Evolutionary conservation across 106 monocot species (phyloP).

Genomic region (Platanthera guangdongensis): DNA sequence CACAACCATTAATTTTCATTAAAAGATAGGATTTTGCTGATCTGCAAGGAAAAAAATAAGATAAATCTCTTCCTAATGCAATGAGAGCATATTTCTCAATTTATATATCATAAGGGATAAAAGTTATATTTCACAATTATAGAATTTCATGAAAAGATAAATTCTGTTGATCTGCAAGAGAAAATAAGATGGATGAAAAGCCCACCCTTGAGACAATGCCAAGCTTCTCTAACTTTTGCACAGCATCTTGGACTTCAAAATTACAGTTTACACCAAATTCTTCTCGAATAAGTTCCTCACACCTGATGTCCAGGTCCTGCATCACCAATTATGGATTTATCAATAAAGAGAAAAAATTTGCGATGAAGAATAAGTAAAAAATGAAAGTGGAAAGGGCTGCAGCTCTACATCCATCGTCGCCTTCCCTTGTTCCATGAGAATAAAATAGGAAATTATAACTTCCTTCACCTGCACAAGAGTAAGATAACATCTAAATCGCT

Average conservation of each 20-base stretch:
- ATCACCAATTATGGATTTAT: slow-evolving; percentile 6
- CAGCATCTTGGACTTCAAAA: slow-evolving; percentile 90
- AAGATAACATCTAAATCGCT: neutral
- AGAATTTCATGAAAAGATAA: too few species aligned
- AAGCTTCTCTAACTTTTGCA: slow-evolving; percentile 88
- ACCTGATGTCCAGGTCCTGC: slow-evolving; percentile 75
- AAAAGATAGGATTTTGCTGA: too few species aligned
- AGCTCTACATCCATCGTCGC: slow-evolving; percentile 59
- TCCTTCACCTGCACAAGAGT: slow-evolving; percentile 67
- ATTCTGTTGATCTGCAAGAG: neutral
- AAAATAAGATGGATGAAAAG: neutral
- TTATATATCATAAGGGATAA: too few species aligned
- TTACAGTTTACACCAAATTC: slow-evolving; percentile 70
- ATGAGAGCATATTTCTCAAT: too few species aligned
- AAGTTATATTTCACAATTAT: too few species aligned
- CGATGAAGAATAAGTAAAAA: neutral
- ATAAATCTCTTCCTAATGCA: too few species aligned
- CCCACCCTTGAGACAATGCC: slow-evolving; percentile 81
- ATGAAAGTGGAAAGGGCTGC: neutral
- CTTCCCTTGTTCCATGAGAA: slow-evolving; percentile 89
- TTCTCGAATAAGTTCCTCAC: slow-evolving; percentile 85
- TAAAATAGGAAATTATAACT: slow-evolving; percentile 85
- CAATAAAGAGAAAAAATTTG: neutral
- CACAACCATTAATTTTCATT: too few species aligned
- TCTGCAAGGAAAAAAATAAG: too few species aligned